Base-by-base conservation (phyloP, 2,329 filamentous ascomycete genomes). In the Orbilia brochopaga region DNA sequence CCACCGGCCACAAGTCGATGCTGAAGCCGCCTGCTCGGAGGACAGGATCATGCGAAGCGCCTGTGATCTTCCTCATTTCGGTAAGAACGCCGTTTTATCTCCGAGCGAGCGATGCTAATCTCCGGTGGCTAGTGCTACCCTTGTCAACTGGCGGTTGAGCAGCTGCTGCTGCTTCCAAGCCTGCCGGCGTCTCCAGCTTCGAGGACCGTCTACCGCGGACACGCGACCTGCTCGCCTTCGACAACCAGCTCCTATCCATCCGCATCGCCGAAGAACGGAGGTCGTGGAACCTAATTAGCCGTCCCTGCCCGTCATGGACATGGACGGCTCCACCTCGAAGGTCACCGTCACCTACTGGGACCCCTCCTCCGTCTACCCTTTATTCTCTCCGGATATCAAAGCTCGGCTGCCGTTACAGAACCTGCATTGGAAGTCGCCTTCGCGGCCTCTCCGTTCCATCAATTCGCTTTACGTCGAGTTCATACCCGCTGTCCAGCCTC, bases 401-500 rank as follows among this genome's bases (percentile, higher is more conserved):
- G 84, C 89, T 46, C 89, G 90, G 61, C 84, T 97, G 0, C 94
- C 94, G 35, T 84, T 99, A 40, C 89, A 88, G 74, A 95, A 97
- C 77, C 86, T 99, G 51, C 91, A 97, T 78, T 99, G 94, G 94
- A 95, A 97, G 79, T 96, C 94, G 13, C 91, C 95, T 73, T 89
- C 89, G 27, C 89, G 94, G 0, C 94, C 94, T 1, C 82, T 97
- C 37, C 89, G 94, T 75, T 97, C 94, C 13, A 99, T 99, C 79
- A 89, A 92, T 77, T 92, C 91, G 11, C 86, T 99, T 44, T 91
- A 97, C 78, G 86, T 97, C 77, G 92, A 96, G 73, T 87, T 97
- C 69, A 83, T 92, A n/a, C 85, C 88, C 6, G 82, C 85, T 79
- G 83, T 64, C 81, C 77, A 80, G 76, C 82, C 77, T 79, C 86